Conservation (phyloP, 2,329 filamentous ascomycete species). For the Aspergillus latus region DNA sequence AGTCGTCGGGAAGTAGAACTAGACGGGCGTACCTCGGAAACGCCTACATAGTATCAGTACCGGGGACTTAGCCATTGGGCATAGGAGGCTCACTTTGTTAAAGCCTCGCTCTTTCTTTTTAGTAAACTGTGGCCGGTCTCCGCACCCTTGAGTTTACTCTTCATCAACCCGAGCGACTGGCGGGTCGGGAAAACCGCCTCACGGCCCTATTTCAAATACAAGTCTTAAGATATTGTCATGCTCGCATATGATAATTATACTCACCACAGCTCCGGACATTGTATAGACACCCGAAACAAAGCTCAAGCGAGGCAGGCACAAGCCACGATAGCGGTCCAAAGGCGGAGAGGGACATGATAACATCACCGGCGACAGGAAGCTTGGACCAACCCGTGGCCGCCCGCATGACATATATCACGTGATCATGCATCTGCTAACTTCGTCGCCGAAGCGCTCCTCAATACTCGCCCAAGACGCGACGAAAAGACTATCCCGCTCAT, state of each 20-base stretch:
- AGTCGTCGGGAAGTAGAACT: conserved; percentile 17
- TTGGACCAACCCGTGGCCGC: conserved; percentile 21
- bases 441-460: conserved; percentile 23
- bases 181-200: conserved; percentile 97
- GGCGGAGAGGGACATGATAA: conserved; percentile 24
- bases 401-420: conserved; percentile 30
- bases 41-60: conserved; percentile 57
- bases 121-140: conserved; percentile 90
- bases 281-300: conserved; percentile 14
- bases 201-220: conserved; percentile 64
- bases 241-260: conserved; percentile 15
- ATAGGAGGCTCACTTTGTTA: conserved; percentile 75
- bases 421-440: conserved; percentile 24
- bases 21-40: conserved; percentile 69
- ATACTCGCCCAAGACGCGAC: conserved; percentile 24
- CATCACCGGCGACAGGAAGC: conserved; percentile 26
- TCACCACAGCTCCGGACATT: conserved; percentile 39
- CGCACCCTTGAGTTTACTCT: conserved; percentile 92
- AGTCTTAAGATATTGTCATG: background rate
- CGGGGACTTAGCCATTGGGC: background rate
- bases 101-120: conserved; percentile 95
- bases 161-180: conserved; percentile 96
- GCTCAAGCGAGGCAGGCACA: conserved; percentile 8
- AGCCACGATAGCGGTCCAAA: conserved; percentile 18
- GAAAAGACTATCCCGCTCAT: conserved; percentile 31